A percentile compares a stretch with the other conserved stretches of the same genome.
These are phyloP conservation scores for Mycosphaerella sp. DNA, from an alignment of 2,329 filamentous ascomycete genomes.

Conservation along the genomic window DNA sequence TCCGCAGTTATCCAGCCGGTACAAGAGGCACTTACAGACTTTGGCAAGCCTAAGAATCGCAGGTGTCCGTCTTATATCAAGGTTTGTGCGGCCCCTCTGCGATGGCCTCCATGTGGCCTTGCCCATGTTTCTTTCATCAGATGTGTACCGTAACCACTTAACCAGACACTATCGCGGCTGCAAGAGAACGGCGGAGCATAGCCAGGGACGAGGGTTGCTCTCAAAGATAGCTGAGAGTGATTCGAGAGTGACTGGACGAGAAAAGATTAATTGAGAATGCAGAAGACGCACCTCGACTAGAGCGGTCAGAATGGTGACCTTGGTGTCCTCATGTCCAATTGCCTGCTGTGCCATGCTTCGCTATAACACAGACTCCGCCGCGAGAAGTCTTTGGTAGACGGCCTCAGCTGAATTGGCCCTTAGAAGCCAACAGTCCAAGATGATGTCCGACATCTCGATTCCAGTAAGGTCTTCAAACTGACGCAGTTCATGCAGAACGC, in stretches of 20 bases:
- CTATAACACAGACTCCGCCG: too few relatives aligned
- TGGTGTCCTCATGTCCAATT: neutral
- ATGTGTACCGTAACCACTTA: too few relatives aligned
- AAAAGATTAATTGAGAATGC: neutral
- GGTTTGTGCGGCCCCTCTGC: too few relatives aligned
- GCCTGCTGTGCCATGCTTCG: too few relatives aligned
- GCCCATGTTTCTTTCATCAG: too few relatives aligned
- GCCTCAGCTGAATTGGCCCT: neutral
- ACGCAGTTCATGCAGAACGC: neutral
- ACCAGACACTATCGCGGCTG: too few relatives aligned
- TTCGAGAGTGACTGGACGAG: neutral
- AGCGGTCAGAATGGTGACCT: conserved; percentile 1
- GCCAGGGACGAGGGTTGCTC: neutral
- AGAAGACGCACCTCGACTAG: neutral
- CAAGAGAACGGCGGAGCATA: too few relatives aligned
- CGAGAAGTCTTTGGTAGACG: neutral
- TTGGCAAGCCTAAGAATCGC: too few relatives aligned
- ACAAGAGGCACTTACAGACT: too few relatives aligned
- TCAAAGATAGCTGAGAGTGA: neutral
- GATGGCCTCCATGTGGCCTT: too few relatives aligned
- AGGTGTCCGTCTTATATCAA: too few relatives aligned
- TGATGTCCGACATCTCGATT: conserved; percentile 2
- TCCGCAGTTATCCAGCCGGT: too few relatives aligned
- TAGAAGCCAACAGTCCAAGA: neutral
- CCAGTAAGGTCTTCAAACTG: conserved; percentile 1